A percentile compares a stretch with the other conserved stretches of the same genome.
These are phyloP conservation scores for Colletotrichum simmondsii DNA, from an alignment of 2,329 filamentous ascomycete species.

Conservation along the genomic window DNA sequence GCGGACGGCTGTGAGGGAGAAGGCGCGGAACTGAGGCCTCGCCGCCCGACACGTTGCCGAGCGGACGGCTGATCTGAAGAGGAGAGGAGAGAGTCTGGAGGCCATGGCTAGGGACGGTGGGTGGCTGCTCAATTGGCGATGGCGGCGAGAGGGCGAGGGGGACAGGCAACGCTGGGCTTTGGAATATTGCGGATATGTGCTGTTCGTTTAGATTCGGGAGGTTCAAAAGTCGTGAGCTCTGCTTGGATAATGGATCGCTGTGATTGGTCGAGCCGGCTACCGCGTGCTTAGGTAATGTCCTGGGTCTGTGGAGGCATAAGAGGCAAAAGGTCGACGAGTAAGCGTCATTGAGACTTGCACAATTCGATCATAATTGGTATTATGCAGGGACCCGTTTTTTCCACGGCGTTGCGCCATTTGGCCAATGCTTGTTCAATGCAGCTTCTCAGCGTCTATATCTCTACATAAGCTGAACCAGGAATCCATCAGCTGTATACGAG, in stretches of 20 bases:
- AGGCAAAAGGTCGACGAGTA: conserved; percentile 30
- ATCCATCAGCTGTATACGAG: background rate
- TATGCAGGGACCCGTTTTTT: background rate
- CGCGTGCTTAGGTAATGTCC: background rate
- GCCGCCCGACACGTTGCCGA: conserved; percentile 68
- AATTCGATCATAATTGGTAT: background rate
- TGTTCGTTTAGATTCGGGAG: conserved; percentile 33
- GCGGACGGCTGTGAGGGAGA: conserved; percentile 75
- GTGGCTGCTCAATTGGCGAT: conserved; percentile 41
- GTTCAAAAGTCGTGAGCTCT: conserved; percentile 38
- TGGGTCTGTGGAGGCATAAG: conserved; percentile 29
- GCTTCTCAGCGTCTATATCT: background rate
- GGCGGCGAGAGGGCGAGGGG: conserved; percentile 4
- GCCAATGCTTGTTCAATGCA: background rate
- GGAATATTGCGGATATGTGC: conserved; percentile 12
- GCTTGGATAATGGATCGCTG: conserved; percentile 34
- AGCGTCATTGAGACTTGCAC: conserved; percentile 18
- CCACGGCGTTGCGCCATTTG: too few relatives aligned
- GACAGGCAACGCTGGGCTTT: conserved; percentile 5
- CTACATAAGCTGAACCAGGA: too few relatives aligned
- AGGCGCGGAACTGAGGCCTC: conserved; percentile 75
- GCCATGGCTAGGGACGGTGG: conserved; percentile 69
- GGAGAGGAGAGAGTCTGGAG: conserved; percentile 81
- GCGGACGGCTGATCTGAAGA: conserved; percentile 76
- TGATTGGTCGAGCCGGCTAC: conserved; percentile 31